These are phyloP conservation scores for Colletotrichum zoysiae DNA, from an alignment of 2,329 filamentous ascomycete species.

Conservation along the genomic window DNA sequence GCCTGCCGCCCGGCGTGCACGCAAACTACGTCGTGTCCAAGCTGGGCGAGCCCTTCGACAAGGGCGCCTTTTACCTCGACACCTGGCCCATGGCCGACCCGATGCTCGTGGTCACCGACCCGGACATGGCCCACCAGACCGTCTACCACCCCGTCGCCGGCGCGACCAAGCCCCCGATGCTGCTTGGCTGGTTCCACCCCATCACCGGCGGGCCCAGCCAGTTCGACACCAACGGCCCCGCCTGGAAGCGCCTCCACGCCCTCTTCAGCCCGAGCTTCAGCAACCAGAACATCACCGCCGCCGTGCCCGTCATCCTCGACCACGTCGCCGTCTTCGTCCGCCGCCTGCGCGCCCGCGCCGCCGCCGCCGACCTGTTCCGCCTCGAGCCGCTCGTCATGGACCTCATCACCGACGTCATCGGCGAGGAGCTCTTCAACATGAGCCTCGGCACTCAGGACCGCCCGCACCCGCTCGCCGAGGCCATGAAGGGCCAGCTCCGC, in stretches of 20 bases:
- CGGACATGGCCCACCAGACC: conserved; percentile 49
- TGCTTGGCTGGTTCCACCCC: conserved; percentile 49
- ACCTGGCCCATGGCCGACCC: conserved; percentile 47
- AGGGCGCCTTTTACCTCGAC: conserved; percentile 49
- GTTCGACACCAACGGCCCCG: conserved; percentile 49
- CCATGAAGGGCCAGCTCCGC: conserved; percentile 45
- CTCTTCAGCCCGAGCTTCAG: conserved; percentile 51
- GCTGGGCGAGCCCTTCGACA: conserved; percentile 39
- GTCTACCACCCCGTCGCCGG: conserved; percentile 46
- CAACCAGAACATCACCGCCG: conserved; percentile 49
- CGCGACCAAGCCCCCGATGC: conserved; percentile 46
- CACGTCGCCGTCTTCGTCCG: conserved; percentile 48
- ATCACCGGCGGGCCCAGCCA: conserved; percentile 50
- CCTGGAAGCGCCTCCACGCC: conserved; percentile 48
- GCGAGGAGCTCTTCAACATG: conserved; percentile 49
- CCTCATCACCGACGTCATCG: conserved; percentile 52
- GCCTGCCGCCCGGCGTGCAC: conserved; percentile 32
- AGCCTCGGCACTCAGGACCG: conserved; percentile 49
- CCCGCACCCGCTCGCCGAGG: conserved; percentile 48
- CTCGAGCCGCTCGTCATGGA: conserved; percentile 47
- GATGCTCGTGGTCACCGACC: conserved; percentile 48
- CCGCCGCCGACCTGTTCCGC: conserved; percentile 40
- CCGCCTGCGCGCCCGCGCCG: conserved; percentile 44
- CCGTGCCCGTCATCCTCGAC: conserved; percentile 47
- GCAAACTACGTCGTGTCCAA: conserved; percentile 24